These are phyloP conservation scores for Bothriochloa decipiens DNA, from an alignment of 176 grass and related monocot species.

Conservation along the genomic window DNA sequence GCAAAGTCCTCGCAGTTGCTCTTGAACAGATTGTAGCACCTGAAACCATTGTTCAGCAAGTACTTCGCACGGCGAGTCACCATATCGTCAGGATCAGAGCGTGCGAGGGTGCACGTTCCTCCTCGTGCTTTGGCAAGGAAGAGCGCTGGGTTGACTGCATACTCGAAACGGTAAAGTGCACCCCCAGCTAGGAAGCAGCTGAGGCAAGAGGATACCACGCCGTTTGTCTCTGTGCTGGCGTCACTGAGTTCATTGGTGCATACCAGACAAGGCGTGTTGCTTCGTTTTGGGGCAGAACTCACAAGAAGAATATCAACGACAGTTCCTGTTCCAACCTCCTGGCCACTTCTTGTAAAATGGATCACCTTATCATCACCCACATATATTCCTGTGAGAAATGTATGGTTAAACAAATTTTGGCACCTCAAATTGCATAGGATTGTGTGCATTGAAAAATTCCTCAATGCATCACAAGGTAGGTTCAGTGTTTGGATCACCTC, in stretches of 20 bases:
- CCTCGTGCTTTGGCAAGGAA: constrained; percentile 74
- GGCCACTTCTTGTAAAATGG: constrained; percentile 72
- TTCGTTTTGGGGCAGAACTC: constrained; percentile 56
- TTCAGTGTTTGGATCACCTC: background rate
- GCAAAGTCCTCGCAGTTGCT: constrained; percentile 82
- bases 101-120: constrained; percentile 70
- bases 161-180: constrained; percentile 70
- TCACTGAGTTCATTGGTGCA: constrained; percentile 35
- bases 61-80: constrained; percentile 59
- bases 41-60: constrained; percentile 67
- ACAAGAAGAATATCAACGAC: constrained; percentile 55
- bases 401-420: background rate
- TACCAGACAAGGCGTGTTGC: constrained; percentile 31
- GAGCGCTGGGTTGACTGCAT: constrained; percentile 52
- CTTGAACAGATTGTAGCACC: constrained; percentile 78
- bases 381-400: constrained; percentile 61
- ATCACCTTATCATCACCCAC: constrained; percentile 71
- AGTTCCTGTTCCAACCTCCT: constrained; percentile 81
- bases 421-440: background rate
- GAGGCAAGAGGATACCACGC: constrained; percentile 66
- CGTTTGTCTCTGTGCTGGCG: constrained; percentile 17
- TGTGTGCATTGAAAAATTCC: background rate
- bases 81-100: constrained; percentile 40
- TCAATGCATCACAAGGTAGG: background rate
- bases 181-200: constrained; percentile 69